phyloP scores from a whole-genome alignment of 2,329 filamentous ascomycete species.

The Fusarium metavorans region DNA sequence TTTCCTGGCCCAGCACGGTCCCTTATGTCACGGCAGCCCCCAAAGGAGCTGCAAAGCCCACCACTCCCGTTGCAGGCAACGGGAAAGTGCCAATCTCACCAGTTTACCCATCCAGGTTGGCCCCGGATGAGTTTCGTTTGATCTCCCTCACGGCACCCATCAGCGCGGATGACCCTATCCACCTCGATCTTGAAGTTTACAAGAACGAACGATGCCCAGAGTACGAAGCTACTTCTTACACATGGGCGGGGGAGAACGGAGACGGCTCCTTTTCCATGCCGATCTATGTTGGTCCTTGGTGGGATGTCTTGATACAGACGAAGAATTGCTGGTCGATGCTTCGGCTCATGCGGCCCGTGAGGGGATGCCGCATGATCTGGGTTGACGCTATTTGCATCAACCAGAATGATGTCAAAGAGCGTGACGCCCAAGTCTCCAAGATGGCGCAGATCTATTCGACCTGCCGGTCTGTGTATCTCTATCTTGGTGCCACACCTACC shows the following conservation, averaged over 20 bases:
- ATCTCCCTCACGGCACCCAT: rapidly evolving
- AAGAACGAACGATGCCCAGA: neutral
- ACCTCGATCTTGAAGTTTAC: neutral
- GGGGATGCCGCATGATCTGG: neutral
- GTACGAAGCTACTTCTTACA: neutral
- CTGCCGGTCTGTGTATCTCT: neutral
- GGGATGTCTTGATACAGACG: constrained; percentile 2
- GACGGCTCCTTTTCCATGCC: neutral
- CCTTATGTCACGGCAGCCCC: neutral
- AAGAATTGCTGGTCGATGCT: constrained; percentile 10
- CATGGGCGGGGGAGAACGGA: neutral
- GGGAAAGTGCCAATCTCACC: neutral
- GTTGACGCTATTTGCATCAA: neutral
- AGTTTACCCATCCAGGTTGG: neutral
- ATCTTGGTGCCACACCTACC: neutral
- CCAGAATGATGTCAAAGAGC: neutral
- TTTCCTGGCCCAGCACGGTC: neutral
- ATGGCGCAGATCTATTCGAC: neutral
- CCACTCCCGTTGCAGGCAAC: rapidly evolving
- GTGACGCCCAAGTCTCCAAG: neutral
- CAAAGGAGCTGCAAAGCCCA: neutral
- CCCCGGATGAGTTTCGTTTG: neutral
- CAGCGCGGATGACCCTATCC: neutral
- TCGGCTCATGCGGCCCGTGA: rapidly evolving
- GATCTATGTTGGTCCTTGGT: neutral